Base-by-base conservation (phyloP, 805 yeast genomes). In the Zygotorulaspora sp. region DNA sequence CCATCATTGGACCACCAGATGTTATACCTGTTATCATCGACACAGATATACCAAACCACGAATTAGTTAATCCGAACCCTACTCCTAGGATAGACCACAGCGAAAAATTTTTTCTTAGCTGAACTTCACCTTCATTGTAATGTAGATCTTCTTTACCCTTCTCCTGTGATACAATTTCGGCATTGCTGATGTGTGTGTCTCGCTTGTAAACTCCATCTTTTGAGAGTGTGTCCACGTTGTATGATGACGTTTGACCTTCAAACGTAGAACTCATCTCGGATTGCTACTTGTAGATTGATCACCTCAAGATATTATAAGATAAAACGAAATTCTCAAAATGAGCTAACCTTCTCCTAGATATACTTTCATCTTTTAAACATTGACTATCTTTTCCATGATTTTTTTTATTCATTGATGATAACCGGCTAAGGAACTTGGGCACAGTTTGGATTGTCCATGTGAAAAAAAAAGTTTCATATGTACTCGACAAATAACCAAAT, bases 21-120 rank as follows among this genome's bases (percentile, higher is more conserved):
- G 67, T 53, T 19, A 77, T 74, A 54, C 80, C 78, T 2, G 80
- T 69, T 23, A 72, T 65, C 62, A 77, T 65, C 1, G 79, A 70
- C 1, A 78, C 75, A n/a, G 79, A 72, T 14, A 77, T 73, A 43
- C 82, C 82, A 48, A 72, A 75, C 82, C 82, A 77, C 3, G 80
- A 74, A 54, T 77, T 77, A 11, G 82, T 77, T 39, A 77, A 54
- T 13, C 81, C 81, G 48, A 77, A 77, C 2, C 80, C 82, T 17
- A 76, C 77, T 32, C 81, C 82, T 22, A 77, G 59, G 14, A 77
- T 62, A 5, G 80, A 70, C 65, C 73, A 60, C 3, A 70, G 50
- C 0, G 75, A 65, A 42, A 74, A 74, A n/a, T 65, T 60, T 51
- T 68, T 67, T 25, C 66, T 48, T 43, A 62, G 38, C 24, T 53